A percentile compares a stretch with the other conserved stretches of the same genome.
Conservation (phyloP, 331 rosid genomes). For the Malus hybrid region DNA sequence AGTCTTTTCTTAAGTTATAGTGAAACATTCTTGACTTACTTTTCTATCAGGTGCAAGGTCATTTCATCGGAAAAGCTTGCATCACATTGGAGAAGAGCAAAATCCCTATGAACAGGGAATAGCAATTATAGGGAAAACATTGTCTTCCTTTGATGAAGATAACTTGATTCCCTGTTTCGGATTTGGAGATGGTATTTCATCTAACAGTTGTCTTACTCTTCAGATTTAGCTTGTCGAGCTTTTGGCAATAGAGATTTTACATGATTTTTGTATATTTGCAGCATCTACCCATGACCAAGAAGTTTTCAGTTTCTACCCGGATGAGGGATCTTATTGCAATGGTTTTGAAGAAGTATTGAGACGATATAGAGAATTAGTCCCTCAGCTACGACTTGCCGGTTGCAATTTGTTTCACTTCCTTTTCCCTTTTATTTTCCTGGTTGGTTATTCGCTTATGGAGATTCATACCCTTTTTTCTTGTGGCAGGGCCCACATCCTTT, state of each 20-base stretch:
- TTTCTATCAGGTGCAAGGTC: conserved; percentile 59
- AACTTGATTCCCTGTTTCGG: conserved; percentile 90
- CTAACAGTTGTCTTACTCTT: background rate
- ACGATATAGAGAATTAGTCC: conserved; percentile 70
- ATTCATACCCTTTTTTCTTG: conserved; percentile 7
- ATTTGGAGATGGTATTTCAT: conserved; percentile 81
- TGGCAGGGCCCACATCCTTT: conserved; percentile 94
- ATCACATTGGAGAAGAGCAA: conserved; percentile 71
- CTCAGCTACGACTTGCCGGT: conserved; percentile 90
- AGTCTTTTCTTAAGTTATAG: conserved; percentile 5
- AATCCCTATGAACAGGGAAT: conserved; percentile 95
- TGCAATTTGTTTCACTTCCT: conserved; percentile 5
- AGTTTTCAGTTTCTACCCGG: conserved; percentile 76
- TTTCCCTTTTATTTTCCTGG: background rate
- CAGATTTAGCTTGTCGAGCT: background rate
- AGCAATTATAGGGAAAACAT: conserved; percentile 75
- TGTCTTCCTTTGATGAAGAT: conserved; percentile 82
- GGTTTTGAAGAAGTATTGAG: conserved; percentile 91
- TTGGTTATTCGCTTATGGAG: conserved; percentile 9
- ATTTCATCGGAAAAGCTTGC: conserved; percentile 79
- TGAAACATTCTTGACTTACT: conserved; percentile 15
- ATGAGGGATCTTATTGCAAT: conserved; percentile 54
- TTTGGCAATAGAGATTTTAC: conserved; percentile 4
- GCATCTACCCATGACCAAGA: conserved; percentile 94
- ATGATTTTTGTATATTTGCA: conserved; percentile 30